phyloP scores from a whole-genome alignment of 768 basidiomycete species.

The Peribolospora baueri region DNA sequence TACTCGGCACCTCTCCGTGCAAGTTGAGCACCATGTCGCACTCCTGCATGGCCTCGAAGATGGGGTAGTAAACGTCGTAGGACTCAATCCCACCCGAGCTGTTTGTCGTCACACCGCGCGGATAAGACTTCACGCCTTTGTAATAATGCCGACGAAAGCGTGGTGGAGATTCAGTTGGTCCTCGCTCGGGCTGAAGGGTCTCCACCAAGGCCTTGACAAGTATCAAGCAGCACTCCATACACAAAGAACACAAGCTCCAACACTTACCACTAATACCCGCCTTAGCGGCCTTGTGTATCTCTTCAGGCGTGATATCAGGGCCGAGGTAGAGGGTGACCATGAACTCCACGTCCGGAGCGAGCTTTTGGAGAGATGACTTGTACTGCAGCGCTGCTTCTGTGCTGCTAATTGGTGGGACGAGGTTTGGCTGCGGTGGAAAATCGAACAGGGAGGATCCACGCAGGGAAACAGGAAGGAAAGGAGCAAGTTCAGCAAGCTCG shows the following conservation, averaged over 20 bases:
- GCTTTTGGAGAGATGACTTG: conserved; percentile 41
- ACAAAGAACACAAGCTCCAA: no score
- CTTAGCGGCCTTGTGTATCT: conserved; percentile 61
- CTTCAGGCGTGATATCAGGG: conserved; percentile 64
- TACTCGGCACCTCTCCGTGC: conserved; percentile 79
- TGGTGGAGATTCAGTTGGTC: no score
- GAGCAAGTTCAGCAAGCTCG: not conserved
- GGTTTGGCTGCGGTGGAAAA: conserved; percentile 41
- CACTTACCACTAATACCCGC: conserved; percentile 45
- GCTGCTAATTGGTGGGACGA: conserved; percentile 12
- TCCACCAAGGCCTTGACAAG: no score
- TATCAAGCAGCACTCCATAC: no score
- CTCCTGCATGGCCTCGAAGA: conserved; percentile 83
- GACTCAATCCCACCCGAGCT: conserved; percentile 90
- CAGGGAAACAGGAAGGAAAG: not conserved
- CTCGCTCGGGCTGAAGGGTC: no score
- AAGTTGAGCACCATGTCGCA: conserved; percentile 84
- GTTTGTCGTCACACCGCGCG: conserved; percentile 90
- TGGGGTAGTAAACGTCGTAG: conserved; percentile 73
- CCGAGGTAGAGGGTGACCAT: conserved; percentile 94
- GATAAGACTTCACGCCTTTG: conserved; percentile 75
- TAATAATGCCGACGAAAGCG: conserved; percentile 7
- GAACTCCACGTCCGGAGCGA: conserved; percentile 59
- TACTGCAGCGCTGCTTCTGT: conserved; percentile 42
- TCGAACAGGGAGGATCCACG: not conserved